These are phyloP conservation scores for Trichoderma sp. DNA, from an alignment of 2,329 filamentous ascomycete genomes.

Conservation along the genomic window DNA sequence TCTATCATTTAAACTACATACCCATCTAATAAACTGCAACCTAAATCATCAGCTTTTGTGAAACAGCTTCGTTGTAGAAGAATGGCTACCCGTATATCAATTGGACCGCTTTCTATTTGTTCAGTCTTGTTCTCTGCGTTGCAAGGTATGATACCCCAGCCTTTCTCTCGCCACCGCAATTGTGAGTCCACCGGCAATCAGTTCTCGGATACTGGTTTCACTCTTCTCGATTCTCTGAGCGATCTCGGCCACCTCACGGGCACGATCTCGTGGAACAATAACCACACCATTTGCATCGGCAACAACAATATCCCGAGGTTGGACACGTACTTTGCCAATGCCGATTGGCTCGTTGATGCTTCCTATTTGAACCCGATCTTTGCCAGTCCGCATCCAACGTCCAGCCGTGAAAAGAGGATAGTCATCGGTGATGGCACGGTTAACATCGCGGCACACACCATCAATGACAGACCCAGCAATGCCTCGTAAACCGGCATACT, in stretches of 20 bases:
- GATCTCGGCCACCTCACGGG: neutral
- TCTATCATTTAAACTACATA: too few species aligned
- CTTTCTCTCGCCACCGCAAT: neutral
- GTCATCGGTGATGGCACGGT: slow-evolving; percentile 24
- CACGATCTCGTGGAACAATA: neutral
- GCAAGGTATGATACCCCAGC: neutral
- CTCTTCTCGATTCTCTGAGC: neutral
- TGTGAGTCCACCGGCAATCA: neutral
- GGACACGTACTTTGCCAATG: slow-evolving; percentile 13
- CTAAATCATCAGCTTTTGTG: too few species aligned
- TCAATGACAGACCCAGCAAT: neutral
- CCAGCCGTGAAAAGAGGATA: slow-evolving; percentile 34
- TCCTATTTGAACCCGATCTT: slow-evolving; percentile 33
- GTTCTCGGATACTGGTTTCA: neutral
- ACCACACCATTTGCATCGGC: neutral
- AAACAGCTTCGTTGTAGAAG: too few species aligned
- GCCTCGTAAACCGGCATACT: neutral
- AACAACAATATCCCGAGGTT: neutral
- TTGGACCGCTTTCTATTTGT: too few species aligned
- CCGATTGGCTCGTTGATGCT: slow-evolving; percentile 31
- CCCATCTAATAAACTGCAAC: too few species aligned
- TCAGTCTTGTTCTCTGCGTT: too few species aligned
- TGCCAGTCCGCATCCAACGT: slow-evolving; percentile 36
- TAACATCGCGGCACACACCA: neutral
- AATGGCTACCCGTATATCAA: too few species aligned